phyloP scores from a whole-genome alignment of 2,329 filamentous ascomycete species.

The Alternaria arbusti region DNA sequence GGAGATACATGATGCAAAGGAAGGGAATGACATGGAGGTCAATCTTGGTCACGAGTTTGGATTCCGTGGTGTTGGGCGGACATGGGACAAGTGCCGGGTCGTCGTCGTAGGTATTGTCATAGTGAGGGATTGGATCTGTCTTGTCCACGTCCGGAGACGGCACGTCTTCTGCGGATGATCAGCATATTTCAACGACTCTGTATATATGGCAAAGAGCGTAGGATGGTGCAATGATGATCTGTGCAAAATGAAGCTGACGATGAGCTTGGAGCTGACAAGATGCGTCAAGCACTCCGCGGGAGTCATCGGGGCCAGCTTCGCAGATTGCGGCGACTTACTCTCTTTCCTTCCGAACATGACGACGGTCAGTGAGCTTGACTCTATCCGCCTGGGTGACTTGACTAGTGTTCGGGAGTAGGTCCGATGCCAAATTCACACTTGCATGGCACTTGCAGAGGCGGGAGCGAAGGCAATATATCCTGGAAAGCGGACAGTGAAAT shows the following conservation, averaged over 20 bases:
- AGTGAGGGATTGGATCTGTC: conserved; percentile 24
- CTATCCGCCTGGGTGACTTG: background rate
- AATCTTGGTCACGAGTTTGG: conserved; percentile 53
- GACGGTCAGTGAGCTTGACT: background rate
- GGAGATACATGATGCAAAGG: conserved; percentile 59
- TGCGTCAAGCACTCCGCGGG: conserved; percentile 1
- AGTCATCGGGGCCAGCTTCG: conserved; percentile 12
- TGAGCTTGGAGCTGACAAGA: conserved; percentile 5
- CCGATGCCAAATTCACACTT: background rate
- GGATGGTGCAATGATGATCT: background rate
- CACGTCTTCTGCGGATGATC: conserved; percentile 21
- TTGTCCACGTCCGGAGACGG: conserved; percentile 24
- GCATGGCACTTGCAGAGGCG: background rate
- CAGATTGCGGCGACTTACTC: conserved; percentile 32
- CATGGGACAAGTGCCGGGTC: conserved; percentile 49
- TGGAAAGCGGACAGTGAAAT: background rate
- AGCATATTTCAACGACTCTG: conserved; percentile 6
- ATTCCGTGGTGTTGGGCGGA: conserved; percentile 58
- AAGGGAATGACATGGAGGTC: conserved; percentile 58
- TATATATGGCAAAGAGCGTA: background rate
- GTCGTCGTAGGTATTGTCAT: conserved; percentile 48
- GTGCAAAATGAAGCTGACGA: background rate
- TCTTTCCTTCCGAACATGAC: conserved; percentile 43
- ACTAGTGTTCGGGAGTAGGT: conserved; percentile 7
- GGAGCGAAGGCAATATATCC: conserved; percentile 2